phyloP scores from a whole-genome alignment of 1,139 yeast genomes.

The Suhomyces choctaworum region DNA sequence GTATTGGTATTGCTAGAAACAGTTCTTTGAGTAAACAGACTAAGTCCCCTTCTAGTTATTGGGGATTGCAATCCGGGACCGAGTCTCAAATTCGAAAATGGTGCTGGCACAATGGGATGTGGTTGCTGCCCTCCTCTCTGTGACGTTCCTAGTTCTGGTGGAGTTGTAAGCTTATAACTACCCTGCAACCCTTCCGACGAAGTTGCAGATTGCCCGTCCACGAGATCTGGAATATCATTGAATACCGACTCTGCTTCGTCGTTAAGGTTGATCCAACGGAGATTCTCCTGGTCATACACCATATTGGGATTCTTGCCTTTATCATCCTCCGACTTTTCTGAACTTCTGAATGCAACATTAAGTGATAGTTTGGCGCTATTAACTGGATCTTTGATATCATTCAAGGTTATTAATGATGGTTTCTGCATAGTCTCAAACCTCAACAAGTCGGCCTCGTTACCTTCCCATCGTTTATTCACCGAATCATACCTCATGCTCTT shows the following conservation, averaged over 20 bases:
- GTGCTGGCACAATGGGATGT: no score
- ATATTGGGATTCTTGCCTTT: slow-evolving; percentile 35
- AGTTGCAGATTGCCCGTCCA: slow-evolving; percentile 8
- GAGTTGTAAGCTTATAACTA: slow-evolving; percentile 10
- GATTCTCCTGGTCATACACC: slow-evolving; percentile 59
- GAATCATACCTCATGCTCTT: slow-evolving; percentile 56
- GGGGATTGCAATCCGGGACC: slow-evolving; percentile 13
- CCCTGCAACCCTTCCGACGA: slow-evolving; percentile 3
- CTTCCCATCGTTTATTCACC: slow-evolving; percentile 60
- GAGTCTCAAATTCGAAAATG: slow-evolving; percentile 1
- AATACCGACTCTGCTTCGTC: slow-evolving; percentile 53
- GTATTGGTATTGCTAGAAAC: slow-evolving; percentile 27
- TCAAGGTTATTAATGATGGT: slow-evolving; percentile 38
- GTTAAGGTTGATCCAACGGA: slow-evolving; percentile 48
- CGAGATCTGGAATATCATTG: slow-evolving; percentile 49
- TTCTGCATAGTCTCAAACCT: slow-evolving; percentile 26
- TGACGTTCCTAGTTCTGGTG: slow-evolving; percentile 5
- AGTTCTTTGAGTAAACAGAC: slow-evolving; percentile 40
- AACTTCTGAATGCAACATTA: slow-evolving; percentile 1
- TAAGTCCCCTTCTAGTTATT: slow-evolving; percentile 17
- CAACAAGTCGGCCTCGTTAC: slow-evolving; percentile 59
- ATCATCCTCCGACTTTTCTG: slow-evolving; percentile 13
- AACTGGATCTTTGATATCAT: slow-evolving; percentile 26
- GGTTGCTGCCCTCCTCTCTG: no score
- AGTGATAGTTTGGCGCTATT: slow-evolving; percentile 9